Conservation (phyloP, 371 early-diverging fungal genomes). For the Mucor irregularis region DNA sequence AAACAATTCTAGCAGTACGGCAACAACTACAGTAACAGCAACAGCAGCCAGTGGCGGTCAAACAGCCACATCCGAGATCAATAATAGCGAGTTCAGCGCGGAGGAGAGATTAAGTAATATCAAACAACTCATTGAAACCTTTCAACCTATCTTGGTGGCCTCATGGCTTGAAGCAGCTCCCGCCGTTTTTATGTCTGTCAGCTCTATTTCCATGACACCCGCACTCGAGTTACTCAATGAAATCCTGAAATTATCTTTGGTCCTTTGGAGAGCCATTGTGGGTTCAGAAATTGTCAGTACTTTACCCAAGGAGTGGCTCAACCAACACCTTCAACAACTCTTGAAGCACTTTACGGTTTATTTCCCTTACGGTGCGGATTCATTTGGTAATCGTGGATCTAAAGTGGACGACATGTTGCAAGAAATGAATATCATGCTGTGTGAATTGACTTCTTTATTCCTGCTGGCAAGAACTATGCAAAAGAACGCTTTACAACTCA, state of each 20-base stretch:
- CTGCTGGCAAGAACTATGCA: conserved; percentile 44
- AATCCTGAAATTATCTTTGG: conserved; percentile 58
- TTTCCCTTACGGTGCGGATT: conserved; percentile 73
- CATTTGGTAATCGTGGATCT: conserved; percentile 43
- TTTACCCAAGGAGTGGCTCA: conserved; percentile 38
- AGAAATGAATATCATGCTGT: conserved; percentile 71
- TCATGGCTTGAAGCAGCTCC: conserved; percentile 78
- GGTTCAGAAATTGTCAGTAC: conserved; percentile 24
- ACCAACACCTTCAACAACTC: conserved; percentile 51
- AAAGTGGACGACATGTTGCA: conserved; percentile 60
- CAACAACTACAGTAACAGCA: too few relatives aligned
- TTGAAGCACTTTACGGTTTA: conserved; percentile 66
- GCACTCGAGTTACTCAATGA: conserved; percentile 50
- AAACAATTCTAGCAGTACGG: background rate
- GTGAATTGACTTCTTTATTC: conserved; percentile 68
- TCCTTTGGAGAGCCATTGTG: conserved; percentile 67
- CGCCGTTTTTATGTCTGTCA: conserved; percentile 53
- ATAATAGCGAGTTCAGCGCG: conserved; percentile 19
- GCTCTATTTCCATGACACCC: conserved; percentile 40
- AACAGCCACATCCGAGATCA: conserved; percentile 2
- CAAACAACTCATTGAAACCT: conserved; percentile 47
- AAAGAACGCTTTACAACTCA: background rate
- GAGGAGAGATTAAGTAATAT: conserved; percentile 26
- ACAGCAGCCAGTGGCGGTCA: conserved; percentile 6
- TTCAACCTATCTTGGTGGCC: conserved; percentile 67